A percentile compares a stretch with the other conserved stretches of the same genome.
Conservation (phyloP, 2,329 filamentous ascomycete genomes). For the Xylariaceae sp. region DNA sequence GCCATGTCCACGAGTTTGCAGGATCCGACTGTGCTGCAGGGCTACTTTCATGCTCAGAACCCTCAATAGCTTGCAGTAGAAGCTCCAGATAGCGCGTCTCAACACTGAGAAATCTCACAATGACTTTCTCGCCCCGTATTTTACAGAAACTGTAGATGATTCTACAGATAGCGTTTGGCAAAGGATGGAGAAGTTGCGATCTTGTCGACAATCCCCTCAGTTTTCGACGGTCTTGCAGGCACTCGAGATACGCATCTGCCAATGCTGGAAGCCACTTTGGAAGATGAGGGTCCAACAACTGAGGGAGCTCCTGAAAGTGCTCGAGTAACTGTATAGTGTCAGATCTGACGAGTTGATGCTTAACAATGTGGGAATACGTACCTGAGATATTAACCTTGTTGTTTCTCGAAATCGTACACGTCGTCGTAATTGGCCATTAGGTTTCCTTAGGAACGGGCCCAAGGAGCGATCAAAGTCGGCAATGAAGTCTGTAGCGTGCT, state of each 20-base stretch:
- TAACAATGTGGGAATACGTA: slow-evolving; percentile 24
- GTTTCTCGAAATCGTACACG: slow-evolving; percentile 50
- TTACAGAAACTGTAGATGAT: slow-evolving; percentile 92
- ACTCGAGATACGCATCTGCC: slow-evolving; percentile 70
- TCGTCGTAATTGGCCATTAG: slow-evolving; percentile 45
- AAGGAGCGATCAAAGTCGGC: slow-evolving; percentile 54
- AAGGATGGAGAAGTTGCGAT: slow-evolving; percentile 46
- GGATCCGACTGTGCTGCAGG: slow-evolving; percentile 10
- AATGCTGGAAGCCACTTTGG: slow-evolving; percentile 70
- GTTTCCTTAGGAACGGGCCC: slow-evolving; percentile 48
- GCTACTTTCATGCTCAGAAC: slow-evolving; percentile 38
- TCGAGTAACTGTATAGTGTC: slow-evolving; percentile 57
- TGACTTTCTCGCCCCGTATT: slow-evolving; percentile 86
- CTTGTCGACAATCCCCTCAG: slow-evolving; percentile 36
- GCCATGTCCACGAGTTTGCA: slow-evolving; percentile 61
- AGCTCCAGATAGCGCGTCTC: slow-evolving; percentile 82
- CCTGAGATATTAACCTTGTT: slow-evolving; percentile 43
- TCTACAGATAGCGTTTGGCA: slow-evolving; percentile 69
- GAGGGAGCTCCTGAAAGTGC: slow-evolving; percentile 91
- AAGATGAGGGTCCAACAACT: slow-evolving; percentile 83
- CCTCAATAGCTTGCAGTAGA: slow-evolving; percentile 71
- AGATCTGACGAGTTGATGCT: slow-evolving; percentile 10
- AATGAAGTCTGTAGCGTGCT: slow-evolving; percentile 55
- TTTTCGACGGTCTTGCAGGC: slow-evolving; percentile 47
- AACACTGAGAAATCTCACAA: slow-evolving; percentile 85